Base-by-base conservation (phyloP, 345 rosid species). In the Excoecaria cochinchinensis region DNA sequence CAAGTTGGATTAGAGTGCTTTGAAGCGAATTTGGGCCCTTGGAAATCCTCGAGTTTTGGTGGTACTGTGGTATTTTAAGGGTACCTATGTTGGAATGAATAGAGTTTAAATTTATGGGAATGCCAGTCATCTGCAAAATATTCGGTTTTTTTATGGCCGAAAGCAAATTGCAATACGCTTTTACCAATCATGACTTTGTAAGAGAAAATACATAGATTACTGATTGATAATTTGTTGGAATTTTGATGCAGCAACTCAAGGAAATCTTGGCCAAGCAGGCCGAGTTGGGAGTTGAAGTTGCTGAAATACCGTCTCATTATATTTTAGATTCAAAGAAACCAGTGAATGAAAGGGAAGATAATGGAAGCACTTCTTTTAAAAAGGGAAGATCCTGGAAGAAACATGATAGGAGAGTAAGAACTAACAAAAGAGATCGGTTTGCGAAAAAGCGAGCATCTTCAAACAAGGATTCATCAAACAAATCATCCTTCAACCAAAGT, bases 231-330 rank as follows among this genome's bases (percentile, higher is more conserved):
- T 65, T 46, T 44, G 38, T n/a, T 70, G 73, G 51, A 58, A 16
- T 51, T 67, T 71, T 78, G n/a, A 48, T 82, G 82, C 87, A 95
- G 99, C 93, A 88, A 91, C 92, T 95, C 72, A 90, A 74, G 85
- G 91, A 93, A 72, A 83, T 95, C n/a, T 83, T 95, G 82, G 90
- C 89, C 53, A 90, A 89, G 93, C 99, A 95, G 79, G 97, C 91
- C 24, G 95, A 91, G 83, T 81, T 95, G 77, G 97, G 97, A 64
- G 86, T 89, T 78, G 97, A 91, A 85, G 95, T 93, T 74, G 98
- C 98, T 62, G 99, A 95, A 85, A 79, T 95, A 78, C 97, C 97
- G 12, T 81, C 91, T 14, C 77, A 86, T 70, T 93, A 95, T 84
- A 80, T 93, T 22, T 78, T 77, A 17, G 91, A 86, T 68, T 81